phyloP scores from a whole-genome alignment of 331 rosid genomes.

The Rhamnella rubrinervis region DNA sequence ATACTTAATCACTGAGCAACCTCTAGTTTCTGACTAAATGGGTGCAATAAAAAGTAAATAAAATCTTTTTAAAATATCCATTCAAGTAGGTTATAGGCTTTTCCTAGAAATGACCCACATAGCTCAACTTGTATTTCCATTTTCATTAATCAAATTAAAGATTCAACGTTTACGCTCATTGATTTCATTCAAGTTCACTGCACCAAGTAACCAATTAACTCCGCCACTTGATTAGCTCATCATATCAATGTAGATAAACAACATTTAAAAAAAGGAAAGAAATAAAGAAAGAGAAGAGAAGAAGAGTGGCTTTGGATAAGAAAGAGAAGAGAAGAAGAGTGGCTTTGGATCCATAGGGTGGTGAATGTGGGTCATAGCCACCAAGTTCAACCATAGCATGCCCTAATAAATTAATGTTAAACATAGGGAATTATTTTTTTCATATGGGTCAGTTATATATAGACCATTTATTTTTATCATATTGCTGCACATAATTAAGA shows the following conservation, averaged over 20 bases:
- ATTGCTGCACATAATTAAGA: too few relatives aligned
- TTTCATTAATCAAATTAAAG: neutral
- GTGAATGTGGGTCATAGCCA: neutral
- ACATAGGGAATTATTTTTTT: too few relatives aligned
- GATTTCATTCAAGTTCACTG: neutral
- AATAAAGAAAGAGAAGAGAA: neutral
- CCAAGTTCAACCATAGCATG: too few relatives aligned
- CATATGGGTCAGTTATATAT: too few relatives aligned
- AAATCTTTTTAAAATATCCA: neutral
- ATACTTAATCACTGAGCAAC: neutral
- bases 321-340: neutral
- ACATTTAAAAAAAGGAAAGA: too few relatives aligned
- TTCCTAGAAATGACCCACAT: conserved; percentile 10
- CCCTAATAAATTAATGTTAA: too few relatives aligned
- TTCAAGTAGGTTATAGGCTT: neutral
- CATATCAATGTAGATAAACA: neutral
- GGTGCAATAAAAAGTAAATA: neutral
- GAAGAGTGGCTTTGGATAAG: neutral
- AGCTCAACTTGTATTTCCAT: neutral
- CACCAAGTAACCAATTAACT: neutral
- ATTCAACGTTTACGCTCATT: neutral
- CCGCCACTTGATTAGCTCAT: neutral
- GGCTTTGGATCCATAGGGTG: neutral
- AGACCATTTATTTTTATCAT: too few relatives aligned
- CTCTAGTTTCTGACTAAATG: neutral